Base-by-base conservation (phyloP, 257 asterid species). In the Prunella vulgaris region DNA sequence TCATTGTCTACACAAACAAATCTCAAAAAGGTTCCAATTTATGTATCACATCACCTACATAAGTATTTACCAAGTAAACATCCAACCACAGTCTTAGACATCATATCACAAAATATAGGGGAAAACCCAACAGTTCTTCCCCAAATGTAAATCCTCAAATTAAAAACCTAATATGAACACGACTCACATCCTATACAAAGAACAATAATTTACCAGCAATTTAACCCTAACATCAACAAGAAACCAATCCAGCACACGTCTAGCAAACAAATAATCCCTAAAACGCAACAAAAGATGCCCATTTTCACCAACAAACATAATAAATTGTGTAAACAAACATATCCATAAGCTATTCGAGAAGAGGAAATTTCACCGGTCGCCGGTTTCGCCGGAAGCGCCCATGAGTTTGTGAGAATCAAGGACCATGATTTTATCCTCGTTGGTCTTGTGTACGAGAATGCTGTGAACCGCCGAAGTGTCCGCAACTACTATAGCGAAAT, bases 301-400 rank as follows among this genome's bases (percentile, higher is more conserved):
- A n/a, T n/a, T 14, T 13, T 46, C 73, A 27, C 60, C 52, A 7
- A 42, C 10, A 71, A 51, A 46, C 8, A 27, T 63, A 57, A 63
- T 10, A 28, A 33, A 59, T 17, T 18, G 51, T 59, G 7, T 2
- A 61, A 25, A 68, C 18, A 38, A 4, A 37, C 37, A 18, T 20
- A 49, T 1, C 5, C 5, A 1, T 1, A 37, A 59, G 2, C 17
- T 72, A 73, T 20, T 37, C 5, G 63, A 44, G 24, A 35, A 22
- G 32, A 21, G 17, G 67, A 64, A 68, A 44, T 33, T 15, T 60
- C 62, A 91, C 99, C 99, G 84, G 77, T 94, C 97, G 24, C 99
- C 99, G 2, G 95, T 80, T 88, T 94, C 99, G 9, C 99, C 99
- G 33, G 96, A 87, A 25, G 97, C 97, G 2, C 99, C 99, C 96